Percentiles rank a stretch among this genome's conserved stretches.
Evolutionary conservation across 306 rosid species (phyloP).

Genomic region (Rosa lucieae): DNA sequence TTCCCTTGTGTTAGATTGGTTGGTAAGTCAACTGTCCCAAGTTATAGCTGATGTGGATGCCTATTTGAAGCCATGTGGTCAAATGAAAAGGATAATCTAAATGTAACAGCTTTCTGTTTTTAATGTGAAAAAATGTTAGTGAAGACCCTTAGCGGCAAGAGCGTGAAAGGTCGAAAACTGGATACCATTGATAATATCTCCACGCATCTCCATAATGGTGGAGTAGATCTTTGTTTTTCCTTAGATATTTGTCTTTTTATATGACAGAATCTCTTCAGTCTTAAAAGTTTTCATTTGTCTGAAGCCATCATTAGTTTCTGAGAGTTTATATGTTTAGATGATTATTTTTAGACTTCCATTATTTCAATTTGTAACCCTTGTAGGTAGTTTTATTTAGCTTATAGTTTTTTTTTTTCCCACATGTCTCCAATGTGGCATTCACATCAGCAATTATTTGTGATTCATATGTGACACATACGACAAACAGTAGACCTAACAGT

Average conservation of each 20-base stretch:
- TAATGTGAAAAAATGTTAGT: not conserved
- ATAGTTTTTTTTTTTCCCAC: not conserved
- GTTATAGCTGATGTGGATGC: not conserved
- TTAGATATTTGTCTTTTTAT: not conserved
- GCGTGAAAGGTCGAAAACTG: not conserved
- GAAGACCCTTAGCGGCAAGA: not conserved
- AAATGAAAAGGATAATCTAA: not conserved
- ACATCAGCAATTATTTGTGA: not conserved
- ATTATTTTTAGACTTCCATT: not conserved
- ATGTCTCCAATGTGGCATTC: not conserved
- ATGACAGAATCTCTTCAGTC: not conserved
- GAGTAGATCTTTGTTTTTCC: not conserved
- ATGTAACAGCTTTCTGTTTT: not conserved
- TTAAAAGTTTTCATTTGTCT: not conserved
- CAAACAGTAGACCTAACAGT: not conserved
- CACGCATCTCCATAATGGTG: not conserved
- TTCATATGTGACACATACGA: not conserved
- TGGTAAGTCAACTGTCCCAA: not conserved
- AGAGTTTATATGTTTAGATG: not conserved
- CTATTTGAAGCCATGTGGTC: not conserved
- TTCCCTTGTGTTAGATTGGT: not conserved
- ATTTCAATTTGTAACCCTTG: not conserved
- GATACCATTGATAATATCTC: not conserved
- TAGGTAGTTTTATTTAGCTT: not conserved
- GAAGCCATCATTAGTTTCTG: not conserved